These are phyloP conservation scores for Glycine tomentella DNA, from an alignment of 306 rosid genomes.

Conservation along the genomic window DNA sequence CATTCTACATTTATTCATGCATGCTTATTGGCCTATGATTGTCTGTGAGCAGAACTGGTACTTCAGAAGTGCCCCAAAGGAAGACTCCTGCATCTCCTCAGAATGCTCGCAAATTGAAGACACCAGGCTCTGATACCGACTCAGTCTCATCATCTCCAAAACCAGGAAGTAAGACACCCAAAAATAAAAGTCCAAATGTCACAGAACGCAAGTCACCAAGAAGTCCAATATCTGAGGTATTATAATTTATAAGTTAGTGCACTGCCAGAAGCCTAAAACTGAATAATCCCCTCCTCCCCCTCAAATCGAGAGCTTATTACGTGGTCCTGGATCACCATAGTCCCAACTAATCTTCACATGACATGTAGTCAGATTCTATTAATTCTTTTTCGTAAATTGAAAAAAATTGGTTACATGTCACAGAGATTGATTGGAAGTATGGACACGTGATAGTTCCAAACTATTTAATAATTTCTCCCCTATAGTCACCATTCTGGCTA, in stretches of 20 bases:
- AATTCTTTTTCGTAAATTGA: too few relatives aligned
- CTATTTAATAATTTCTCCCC: too few relatives aligned
- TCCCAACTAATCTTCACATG: too few relatives aligned
- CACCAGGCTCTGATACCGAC: conserved; percentile 57
- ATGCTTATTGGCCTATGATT: conserved; percentile 34
- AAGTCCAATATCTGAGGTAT: conserved; percentile 76
- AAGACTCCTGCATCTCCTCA: conserved; percentile 71
- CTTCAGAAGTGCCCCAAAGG: conserved; percentile 69
- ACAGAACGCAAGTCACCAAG: conserved; percentile 65
- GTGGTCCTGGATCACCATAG: too few relatives aligned
- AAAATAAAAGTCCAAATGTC: conserved; percentile 66
- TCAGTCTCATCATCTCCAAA: conserved; percentile 59
- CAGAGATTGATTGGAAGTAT: too few relatives aligned
- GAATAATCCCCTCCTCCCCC: background rate
- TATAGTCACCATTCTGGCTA: too few relatives aligned
- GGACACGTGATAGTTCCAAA: too few relatives aligned
- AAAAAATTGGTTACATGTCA: too few relatives aligned
- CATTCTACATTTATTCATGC: background rate
- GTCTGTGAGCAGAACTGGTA: conserved; percentile 59
- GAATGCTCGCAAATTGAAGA: conserved; percentile 59
- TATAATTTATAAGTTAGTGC: background rate
- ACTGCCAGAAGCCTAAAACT: conserved; percentile 3
- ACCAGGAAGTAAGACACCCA: conserved; percentile 60
- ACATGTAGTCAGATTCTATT: too few relatives aligned
- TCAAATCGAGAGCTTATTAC: too few relatives aligned